A percentile compares a stretch with the other conserved stretches of the same genome.
These are phyloP conservation scores for Sechiopsis laciniata DNA, from an alignment of 306 rosid species.

Conservation along the genomic window DNA sequence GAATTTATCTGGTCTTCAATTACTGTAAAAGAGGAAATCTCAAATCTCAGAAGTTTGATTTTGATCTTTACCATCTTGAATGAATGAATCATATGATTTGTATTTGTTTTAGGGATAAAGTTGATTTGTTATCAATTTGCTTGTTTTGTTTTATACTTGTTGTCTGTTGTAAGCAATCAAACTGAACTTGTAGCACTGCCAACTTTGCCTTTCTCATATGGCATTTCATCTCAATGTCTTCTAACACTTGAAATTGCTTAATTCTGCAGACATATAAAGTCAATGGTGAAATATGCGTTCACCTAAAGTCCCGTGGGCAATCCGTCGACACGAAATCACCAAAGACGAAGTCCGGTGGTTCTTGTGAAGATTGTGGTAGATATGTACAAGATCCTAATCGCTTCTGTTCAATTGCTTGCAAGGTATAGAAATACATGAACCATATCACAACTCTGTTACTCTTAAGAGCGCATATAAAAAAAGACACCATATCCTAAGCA, in stretches of 20 bases:
- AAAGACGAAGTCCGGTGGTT: conserved; percentile 48
- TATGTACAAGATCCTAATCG: conserved; percentile 66
- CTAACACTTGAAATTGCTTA: neutral
- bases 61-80: neutral
- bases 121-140: neutral
- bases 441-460: neutral
- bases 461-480: neutral
- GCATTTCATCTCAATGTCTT: neutral
- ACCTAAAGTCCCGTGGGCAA: conserved; percentile 68
- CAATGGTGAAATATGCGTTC: conserved; percentile 76
- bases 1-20: neutral
- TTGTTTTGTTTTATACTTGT: neutral
- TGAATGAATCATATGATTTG: neutral
- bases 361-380: conserved; percentile 81
- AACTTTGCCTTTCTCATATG: neutral
- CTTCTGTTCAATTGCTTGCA: conserved; percentile 87
- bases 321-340: conserved; percentile 49
- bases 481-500: neutral
- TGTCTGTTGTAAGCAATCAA: neutral
- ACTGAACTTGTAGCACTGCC: neutral
- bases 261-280: conserved; percentile 66
- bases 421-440: conserved; percentile 42
- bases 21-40: neutral
- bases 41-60: conserved; percentile 4
- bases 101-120: neutral